Base-by-base conservation (phyloP, 371 early-diverging fungal species). In the Mucor ambiguus region DNA sequence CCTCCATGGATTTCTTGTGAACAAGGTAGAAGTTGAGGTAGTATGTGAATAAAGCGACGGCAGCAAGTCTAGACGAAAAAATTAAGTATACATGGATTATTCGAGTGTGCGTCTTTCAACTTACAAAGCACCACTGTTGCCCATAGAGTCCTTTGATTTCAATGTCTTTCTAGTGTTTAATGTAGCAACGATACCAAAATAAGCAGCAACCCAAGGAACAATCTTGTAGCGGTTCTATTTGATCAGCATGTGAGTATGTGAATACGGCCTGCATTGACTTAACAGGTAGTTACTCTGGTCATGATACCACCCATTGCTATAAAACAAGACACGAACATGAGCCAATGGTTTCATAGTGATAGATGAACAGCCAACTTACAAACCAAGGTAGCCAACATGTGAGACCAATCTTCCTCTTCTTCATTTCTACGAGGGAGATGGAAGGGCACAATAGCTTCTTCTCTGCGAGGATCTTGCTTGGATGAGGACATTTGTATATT, bases 251-350 rank as follows among this genome's bases (percentile, higher is more conserved):
- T 54, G 0, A 44, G 41, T 46, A 26, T 52, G 5, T 4, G 24
- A 28, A 14, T 52, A 52, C 0, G 14, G 16, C 1, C 28, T 12
- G 33, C 11, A 11, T 63, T 35, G 41, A 18, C 3, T 18, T 41
- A 5, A 5, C 6, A 41, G 41, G 24, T 37, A n/a, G 11, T 66
- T 75, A 81, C 82, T 63, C 82, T 74, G 24, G 78, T 60, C 63
- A 82, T 67, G 58, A 82, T 82, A 60, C 73, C 71, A 32, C 67
- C 76, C 80, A 82, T 79, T 28, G 77, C 82, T 82, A 54, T n/a
- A 10, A 32, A 33, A n/a, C 30, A 43, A 43, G 35, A 43, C 32
- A 43, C 55, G 22, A 63, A 30, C 46, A 57, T 24, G 14, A 38
- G 20, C 28, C 20, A 44, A 9, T 33, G 16, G 28, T 3, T 33